These are phyloP conservation scores for Limnomonas spitsbergensis DNA, from an alignment of 139 green algal species.

Conservation along the genomic window DNA sequence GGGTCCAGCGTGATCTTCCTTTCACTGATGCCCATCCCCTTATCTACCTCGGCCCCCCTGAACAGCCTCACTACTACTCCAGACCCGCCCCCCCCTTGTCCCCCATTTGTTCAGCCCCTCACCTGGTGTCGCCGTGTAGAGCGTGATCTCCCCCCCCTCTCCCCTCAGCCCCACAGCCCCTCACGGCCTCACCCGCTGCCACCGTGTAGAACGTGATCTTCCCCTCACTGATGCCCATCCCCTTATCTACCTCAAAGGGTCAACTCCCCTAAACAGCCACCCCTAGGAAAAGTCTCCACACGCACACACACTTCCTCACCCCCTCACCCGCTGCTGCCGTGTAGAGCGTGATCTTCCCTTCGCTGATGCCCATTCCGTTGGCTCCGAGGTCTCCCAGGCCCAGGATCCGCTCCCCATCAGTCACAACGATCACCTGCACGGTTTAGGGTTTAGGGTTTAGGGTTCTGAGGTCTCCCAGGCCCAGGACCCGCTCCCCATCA, in stretches of 20 bases:
- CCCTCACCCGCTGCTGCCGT: neutral
- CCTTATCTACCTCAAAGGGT: slow-evolving; percentile 67
- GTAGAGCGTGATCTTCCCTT: slow-evolving; percentile 30
- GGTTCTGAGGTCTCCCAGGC: slow-evolving; percentile 70
- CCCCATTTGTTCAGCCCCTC: no score
- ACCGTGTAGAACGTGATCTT: slow-evolving; percentile 25
- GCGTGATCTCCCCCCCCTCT: no score
- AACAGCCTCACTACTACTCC: no score
- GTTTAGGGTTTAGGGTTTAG: no score
- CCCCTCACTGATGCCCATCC: slow-evolving; percentile 65
- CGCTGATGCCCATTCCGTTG: slow-evolving; percentile 71
- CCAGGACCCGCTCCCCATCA: slow-evolving; percentile 76
- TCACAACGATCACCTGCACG: slow-evolving; percentile 54
- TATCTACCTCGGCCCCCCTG: no score
- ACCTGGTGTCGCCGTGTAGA: slow-evolving; percentile 24
- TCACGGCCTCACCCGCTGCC: neutral
- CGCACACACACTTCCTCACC: no score
- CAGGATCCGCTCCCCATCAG: slow-evolving; percentile 76
- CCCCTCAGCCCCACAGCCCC: no score
- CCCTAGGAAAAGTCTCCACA: no score
- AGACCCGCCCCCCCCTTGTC: no score
- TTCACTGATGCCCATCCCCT: slow-evolving; percentile 71
- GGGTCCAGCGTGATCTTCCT: slow-evolving; percentile 23
- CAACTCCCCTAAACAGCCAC: no score
- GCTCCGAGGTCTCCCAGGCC: slow-evolving; percentile 76